Evolutionary conservation across 768 basidiomycete genomes (phyloP).

Genomic region (Panus rudis): DNA sequence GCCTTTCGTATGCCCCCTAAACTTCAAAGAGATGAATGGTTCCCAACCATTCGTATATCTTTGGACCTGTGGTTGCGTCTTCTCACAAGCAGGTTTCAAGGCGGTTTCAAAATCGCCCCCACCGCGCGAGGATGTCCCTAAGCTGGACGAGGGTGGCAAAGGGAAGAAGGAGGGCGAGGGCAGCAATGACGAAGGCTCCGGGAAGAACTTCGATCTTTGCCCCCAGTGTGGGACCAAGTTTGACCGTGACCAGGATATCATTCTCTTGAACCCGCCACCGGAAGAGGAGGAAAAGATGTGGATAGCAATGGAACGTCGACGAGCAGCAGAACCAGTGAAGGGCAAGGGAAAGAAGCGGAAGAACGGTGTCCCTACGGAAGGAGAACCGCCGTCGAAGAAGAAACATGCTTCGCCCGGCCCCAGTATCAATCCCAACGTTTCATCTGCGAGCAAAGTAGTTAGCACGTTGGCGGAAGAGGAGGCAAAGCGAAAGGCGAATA

Average conservation of each 20-base stretch:
- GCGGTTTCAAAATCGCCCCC: conserved; percentile 42
- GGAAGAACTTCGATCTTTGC: conserved; percentile 49
- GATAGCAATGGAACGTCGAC: conserved; percentile 47
- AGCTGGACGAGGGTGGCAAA: conserved; percentile 17
- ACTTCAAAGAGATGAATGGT: conserved; percentile 93
- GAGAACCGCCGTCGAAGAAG: conserved; percentile 31
- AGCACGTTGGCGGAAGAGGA: conserved; percentile 72
- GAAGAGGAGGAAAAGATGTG: conserved; percentile 62
- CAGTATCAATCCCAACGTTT: conserved; percentile 43
- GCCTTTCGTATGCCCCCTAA: conserved; percentile 86
- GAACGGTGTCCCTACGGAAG: conserved; percentile 21
- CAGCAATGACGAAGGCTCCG: conserved; percentile 18
- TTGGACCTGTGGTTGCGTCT: conserved; percentile 82
- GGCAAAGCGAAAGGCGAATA: conserved; percentile 70
- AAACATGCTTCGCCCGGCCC: conserved; percentile 38
- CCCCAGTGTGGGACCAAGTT: conserved; percentile 76
- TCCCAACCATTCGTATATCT: conserved; percentile 83
- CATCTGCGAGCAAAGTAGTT: conserved; percentile 59
- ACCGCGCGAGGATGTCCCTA: conserved; percentile 16
- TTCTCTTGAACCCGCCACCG: conserved; percentile 59
- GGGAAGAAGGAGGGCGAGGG: conserved; percentile 26
- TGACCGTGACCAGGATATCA: conserved; percentile 44
- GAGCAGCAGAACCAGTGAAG: conserved; percentile 50
- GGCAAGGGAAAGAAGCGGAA: conserved; percentile 60
- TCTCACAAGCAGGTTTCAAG: conserved; percentile 78